Evolutionary conservation across 176 grass and related monocot species (phyloP), one percentile per base, ranked within the genome.

Genomic region (Alopecurus myosuroides): DNA sequence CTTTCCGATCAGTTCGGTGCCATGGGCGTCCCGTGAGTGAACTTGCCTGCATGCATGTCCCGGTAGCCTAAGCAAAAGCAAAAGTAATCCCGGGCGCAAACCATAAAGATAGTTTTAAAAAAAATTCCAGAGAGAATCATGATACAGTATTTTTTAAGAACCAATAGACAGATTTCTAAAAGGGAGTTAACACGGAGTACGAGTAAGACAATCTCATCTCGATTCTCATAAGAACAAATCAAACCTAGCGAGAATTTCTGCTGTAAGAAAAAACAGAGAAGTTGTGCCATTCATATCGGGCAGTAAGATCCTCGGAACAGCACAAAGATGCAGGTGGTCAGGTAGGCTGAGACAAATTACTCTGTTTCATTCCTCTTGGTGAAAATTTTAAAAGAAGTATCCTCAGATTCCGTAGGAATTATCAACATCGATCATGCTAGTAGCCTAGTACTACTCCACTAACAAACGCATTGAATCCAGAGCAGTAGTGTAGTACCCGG

Each of bases 1-100:
- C 62, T 89, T 51, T 89, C 88, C n/a, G 62, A 50, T 45, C 13
- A 29, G 74, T 79, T 49, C 17, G 40, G 39, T 26, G 11, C 26
- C 88, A 89, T 15, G 71, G 71, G 33, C 50, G 51, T 70, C 78
- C 34, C 51, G 78, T 86, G 83, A 89, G 20, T 40, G 37, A 70
- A 70, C 22, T 42, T 71, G 23, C 49, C 37, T 70, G 78, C 83
- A 63, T 70, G 78, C 83, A 63, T 36, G 22, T 82, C n/a, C 31
- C 18, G 15, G 61, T 25, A 73, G 42, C 62, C 42, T 51, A 37
- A 34, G 68, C 22, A 71, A 44, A 44, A 44, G 33, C 61, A 30
- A 71, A 44, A 71, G 51, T 51, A 48, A 70, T 49, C 49, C 50
- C 29, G 55, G 28, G n/a, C n/a, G n/a, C n/a, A n/a, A n/a, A n/a